These are phyloP conservation scores for Prunus campanulata DNA, from an alignment of 306 rosid species.

Conservation along the genomic window DNA sequence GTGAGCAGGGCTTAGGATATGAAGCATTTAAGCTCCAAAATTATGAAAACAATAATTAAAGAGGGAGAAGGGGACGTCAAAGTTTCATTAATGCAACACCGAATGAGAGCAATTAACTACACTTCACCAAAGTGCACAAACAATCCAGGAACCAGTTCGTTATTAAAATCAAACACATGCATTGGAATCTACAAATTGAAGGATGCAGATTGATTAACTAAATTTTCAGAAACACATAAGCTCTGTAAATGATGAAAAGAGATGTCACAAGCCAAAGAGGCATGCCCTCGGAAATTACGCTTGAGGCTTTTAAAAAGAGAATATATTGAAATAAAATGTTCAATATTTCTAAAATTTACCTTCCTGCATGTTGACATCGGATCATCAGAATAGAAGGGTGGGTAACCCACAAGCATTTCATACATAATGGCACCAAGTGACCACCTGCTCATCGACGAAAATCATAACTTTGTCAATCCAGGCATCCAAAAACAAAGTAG, in stretches of 20 bases:
- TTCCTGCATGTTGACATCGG: constrained; percentile 97
- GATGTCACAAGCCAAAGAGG: not conserved
- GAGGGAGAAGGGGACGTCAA: no score
- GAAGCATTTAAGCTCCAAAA: no score
- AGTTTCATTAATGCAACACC: not conserved
- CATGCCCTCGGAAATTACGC: not conserved
- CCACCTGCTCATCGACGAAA: constrained; percentile 67
- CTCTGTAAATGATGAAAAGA: not conserved
- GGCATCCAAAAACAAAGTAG: not conserved
- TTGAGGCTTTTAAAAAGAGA: not conserved
- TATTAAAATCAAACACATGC: not conserved
- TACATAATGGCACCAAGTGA: constrained; percentile 99
- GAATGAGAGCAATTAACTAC: not conserved
- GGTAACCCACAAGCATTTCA: constrained; percentile 97
- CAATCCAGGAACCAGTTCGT: not conserved
- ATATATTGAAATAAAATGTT: constrained; percentile 2
- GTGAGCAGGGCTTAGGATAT: not conserved
- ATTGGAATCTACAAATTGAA: not conserved
- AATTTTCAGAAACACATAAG: constrained; percentile 15
- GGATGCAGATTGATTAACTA: constrained; percentile 3
- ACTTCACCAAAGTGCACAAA: not conserved
- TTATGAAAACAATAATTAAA: not conserved
- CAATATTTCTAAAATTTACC: constrained; percentile 45
- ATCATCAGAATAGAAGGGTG: constrained; percentile 98
- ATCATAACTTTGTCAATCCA: constrained; percentile 10